Evolutionary conservation across 2,329 filamentous ascomycete genomes (phyloP), one percentile per base, ranked within the genome.

Genomic region (Cercospora canescens): DNA sequence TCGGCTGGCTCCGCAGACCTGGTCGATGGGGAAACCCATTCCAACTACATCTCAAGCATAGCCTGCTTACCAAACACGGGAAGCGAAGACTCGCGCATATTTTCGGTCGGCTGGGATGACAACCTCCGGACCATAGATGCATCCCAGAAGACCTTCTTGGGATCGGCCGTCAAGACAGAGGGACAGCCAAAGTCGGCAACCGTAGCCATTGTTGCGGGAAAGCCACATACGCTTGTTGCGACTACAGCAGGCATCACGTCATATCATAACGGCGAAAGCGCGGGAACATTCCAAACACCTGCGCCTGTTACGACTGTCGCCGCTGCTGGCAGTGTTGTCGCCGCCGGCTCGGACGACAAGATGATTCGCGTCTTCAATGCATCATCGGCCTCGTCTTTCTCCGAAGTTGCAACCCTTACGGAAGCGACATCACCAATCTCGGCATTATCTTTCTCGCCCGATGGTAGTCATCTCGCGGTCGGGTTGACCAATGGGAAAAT

Each of bases 101-200:
- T 92, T 81, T 94, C 90, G 74, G 91, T 94, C 61, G 94, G 90
- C 69, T 99, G 94, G 95, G 95, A 99, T 76, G 95, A 99, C 78
- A 93, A 90, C 1, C 83, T 98, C 37, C 90, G 93, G 68, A 90
- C 87, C 50, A 85, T 96, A 37, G 93, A 96, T 70, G 85, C 90
- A 65, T 85, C 88, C 0, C 87, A 89, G 60, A 90, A 88, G 74
- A 91, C 89, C 0, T 97, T 96, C 77, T 85, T 89, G 6, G 92
- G 91, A 63, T 84, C 85, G 58, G 83, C 87, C 1, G 80, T 85
- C 34, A 89, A 91, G 75, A 85, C 96, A 21, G 84, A 87, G 2
- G 90, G 89, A 18, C 95, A 98, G 75, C 95, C 95, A 2, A 94
- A 91, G 79, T 91, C 89, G 39, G 81, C 94, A 41, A 84, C 86